Conservation (phyloP, 257 asterid genomes). For the Haberlea rhodopensis region DNA sequence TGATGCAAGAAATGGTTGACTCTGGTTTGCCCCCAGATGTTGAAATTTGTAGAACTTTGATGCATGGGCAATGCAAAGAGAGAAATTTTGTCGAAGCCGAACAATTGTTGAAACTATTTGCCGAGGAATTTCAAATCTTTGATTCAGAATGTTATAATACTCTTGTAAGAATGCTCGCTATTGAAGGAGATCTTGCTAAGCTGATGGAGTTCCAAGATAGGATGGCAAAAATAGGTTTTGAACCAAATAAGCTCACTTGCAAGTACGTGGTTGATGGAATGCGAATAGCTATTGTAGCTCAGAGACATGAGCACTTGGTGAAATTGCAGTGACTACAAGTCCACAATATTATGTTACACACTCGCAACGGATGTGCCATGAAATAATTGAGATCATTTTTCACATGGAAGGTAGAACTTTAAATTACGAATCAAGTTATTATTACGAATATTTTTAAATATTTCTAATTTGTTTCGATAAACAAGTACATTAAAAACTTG, state of each 20-base stretch:
- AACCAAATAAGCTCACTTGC: slow-evolving; percentile 58
- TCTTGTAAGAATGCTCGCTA: slow-evolving; percentile 42
- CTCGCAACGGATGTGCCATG: too few relatives aligned
- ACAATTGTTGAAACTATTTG: slow-evolving; percentile 47
- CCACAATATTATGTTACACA: too few relatives aligned
- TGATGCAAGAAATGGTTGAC: slow-evolving; percentile 68
- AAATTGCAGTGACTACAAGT: slow-evolving; percentile 1
- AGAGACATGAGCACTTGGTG: slow-evolving; percentile 29
- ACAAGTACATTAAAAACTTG: too few relatives aligned
- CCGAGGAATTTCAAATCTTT: slow-evolving; percentile 46
- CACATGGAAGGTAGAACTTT: too few relatives aligned
- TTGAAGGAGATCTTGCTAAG: slow-evolving; percentile 44
- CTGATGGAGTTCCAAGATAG: slow-evolving; percentile 58
- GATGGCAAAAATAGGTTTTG: slow-evolving; percentile 68
- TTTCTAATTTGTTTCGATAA: too few relatives aligned
- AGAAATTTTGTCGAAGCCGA: slow-evolving; percentile 43
- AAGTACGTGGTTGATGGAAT: slow-evolving; percentile 65
- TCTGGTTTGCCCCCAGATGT: slow-evolving; percentile 48
- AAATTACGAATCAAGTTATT: too few relatives aligned
- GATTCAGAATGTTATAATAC: slow-evolving; percentile 63
- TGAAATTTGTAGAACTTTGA: slow-evolving; percentile 60
- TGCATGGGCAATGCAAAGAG: slow-evolving; percentile 53
- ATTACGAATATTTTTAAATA: too few relatives aligned
- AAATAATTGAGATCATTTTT: too few relatives aligned
- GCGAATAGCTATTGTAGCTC: slow-evolving; percentile 40